phyloP scores from a whole-genome alignment of 495 filamentous ascomycete species.

The Gamarada debralockiae region DNA sequence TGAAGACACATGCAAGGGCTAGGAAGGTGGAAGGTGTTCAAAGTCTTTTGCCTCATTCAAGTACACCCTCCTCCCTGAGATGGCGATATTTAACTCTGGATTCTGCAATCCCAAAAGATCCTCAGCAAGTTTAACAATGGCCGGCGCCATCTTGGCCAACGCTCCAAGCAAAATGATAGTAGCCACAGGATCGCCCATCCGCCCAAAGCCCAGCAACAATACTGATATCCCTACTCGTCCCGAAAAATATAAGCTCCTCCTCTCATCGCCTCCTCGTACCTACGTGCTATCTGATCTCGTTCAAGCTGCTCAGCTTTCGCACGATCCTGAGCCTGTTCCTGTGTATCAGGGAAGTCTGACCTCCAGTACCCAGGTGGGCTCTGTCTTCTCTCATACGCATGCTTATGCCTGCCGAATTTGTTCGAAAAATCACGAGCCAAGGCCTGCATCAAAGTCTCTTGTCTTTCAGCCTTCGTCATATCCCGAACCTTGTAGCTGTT shows the following conservation, averaged over 20 bases:
- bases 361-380: slow-evolving; percentile 90
- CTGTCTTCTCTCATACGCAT: slow-evolving; percentile 61
- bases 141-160: not conserved
- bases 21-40: too few species aligned
- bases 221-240: slow-evolving; percentile 54
- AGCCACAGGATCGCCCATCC: not conserved
- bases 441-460: slow-evolving; percentile 61
- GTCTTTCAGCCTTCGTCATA: slow-evolving; percentile 47
- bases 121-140: not conserved
- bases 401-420: slow-evolving; percentile 68
- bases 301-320: slow-evolving; percentile 56
- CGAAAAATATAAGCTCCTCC: slow-evolving; percentile 74
- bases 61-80: too few species aligned
- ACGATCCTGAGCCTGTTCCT: slow-evolving; percentile 63
- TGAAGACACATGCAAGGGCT: not conserved
- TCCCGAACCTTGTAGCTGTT: slow-evolving; percentile 40
- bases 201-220: not conserved
- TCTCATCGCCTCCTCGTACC: slow-evolving; percentile 79
- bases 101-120: not conserved
- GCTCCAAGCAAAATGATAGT: slow-evolving; percentile 8
- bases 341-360: slow-evolving; percentile 80
- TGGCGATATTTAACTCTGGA: not conserved
- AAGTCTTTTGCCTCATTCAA: too few species aligned
- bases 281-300: slow-evolving; percentile 61
- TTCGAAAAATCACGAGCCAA: slow-evolving; percentile 65